These are phyloP conservation scores for Psilocybe cyanescens DNA, from an alignment of 768 basidiomycete genomes.

Conservation along the genomic window DNA sequence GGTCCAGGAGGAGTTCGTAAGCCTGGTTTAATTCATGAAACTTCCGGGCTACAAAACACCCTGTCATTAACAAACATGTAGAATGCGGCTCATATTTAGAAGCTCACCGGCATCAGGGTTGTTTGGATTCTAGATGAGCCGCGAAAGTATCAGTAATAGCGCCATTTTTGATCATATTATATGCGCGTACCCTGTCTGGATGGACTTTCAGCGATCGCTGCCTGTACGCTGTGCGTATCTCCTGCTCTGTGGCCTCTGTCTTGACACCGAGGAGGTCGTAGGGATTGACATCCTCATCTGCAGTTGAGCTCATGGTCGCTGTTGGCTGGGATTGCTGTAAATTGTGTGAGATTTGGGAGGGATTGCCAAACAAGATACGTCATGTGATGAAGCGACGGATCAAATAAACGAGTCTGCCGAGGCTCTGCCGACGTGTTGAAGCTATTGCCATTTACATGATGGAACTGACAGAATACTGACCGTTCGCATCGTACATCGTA, in stretches of 20 bases:
- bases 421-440: not conserved
- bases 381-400: not conserved
- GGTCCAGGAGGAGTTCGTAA: conserved; percentile 81
- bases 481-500: not conserved
- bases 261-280: conserved; percentile 72
- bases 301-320: conserved; percentile 12
- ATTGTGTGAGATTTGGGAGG: not conserved
- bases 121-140: conserved; percentile 63
- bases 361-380: not conserved
- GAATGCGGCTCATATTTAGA: not conserved
- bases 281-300: conserved; percentile 68
- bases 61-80: not conserved
- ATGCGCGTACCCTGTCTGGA: conserved; percentile 72
- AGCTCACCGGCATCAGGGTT: conserved; percentile 75
- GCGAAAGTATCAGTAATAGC: conserved; percentile 14
- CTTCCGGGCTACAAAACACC: conserved; percentile 54
- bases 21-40: conserved; percentile 87
- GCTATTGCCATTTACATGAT: not conserved
- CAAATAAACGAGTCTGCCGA: not conserved
- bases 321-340: not conserved
- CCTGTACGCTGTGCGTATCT: conserved; percentile 81
- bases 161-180: not conserved
- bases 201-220: conserved; percentile 84
- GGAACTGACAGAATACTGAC: not conserved
- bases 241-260: conserved; percentile 71